phyloP scores from a whole-genome alignment of 1,139 yeast species.

The Suhomyces guaymorum region DNA sequence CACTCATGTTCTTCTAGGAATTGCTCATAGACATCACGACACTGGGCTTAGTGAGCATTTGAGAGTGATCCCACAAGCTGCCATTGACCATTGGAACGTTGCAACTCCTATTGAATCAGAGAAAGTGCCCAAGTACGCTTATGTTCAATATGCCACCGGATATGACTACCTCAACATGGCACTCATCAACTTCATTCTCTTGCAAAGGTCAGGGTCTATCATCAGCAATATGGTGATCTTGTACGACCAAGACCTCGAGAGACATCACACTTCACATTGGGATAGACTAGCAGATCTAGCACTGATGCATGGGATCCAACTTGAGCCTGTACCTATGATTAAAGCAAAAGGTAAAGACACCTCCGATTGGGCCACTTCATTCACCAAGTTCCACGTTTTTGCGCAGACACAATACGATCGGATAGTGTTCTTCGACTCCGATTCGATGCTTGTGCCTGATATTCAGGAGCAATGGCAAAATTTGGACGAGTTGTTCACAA shows the following conservation, averaged over 20 bases:
- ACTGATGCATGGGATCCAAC: slow-evolving; percentile 16
- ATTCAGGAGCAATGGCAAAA: slow-evolving; percentile 16
- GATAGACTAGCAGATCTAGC: slow-evolving; percentile 12
- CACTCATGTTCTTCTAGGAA: slow-evolving; percentile 15
- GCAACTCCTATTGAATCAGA: slow-evolving; percentile 2
- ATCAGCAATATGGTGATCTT: slow-evolving; percentile 31
- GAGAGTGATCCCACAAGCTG: slow-evolving; percentile 26
- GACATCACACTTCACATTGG: slow-evolving; percentile 14
- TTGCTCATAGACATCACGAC: slow-evolving; percentile 15
- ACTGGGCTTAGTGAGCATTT: slow-evolving; percentile 20
- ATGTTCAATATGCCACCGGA: slow-evolving; percentile 41
- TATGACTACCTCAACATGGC: slow-evolving; percentile 36
- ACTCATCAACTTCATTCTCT: slow-evolving; percentile 29
- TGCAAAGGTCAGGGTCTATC: slow-evolving; percentile 24
- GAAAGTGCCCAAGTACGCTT: slow-evolving; percentile 23
- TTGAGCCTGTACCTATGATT: slow-evolving; percentile 25
- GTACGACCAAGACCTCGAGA: slow-evolving; percentile 22
- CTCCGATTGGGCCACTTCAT: slow-evolving; percentile 50
- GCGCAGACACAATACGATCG: slow-evolving; percentile 46
- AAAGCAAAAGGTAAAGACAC: slow-evolving; percentile 19
- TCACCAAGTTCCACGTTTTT: slow-evolving; percentile 57
- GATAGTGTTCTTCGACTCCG: slow-evolving; percentile 45
- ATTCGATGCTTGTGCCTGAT: slow-evolving; percentile 33
- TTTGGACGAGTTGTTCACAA: slow-evolving; percentile 35
- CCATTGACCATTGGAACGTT: slow-evolving; percentile 18